Percentiles rank a stretch among this genome's conserved stretches.
Evolutionary conservation across 306 rosid species (phyloP).

Genomic region (Cicer bijugum): DNA sequence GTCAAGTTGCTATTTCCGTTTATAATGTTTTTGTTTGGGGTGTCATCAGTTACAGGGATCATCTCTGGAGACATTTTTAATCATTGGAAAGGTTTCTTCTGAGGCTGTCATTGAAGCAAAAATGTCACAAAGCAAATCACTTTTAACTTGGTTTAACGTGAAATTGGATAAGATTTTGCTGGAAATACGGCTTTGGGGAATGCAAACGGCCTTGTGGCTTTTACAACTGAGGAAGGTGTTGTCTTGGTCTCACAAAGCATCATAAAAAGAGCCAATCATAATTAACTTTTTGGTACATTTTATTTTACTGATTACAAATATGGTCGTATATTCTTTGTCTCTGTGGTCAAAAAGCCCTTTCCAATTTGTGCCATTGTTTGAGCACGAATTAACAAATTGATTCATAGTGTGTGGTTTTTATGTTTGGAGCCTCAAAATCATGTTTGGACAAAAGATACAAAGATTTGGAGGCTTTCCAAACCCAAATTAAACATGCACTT

Average conservation of each 20-base stretch:
- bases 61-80: conserved; percentile 76
- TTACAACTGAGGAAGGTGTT: conserved; percentile 62
- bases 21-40: conserved; percentile 19
- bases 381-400: conserved; percentile 41
- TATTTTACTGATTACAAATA: conserved; percentile 34
- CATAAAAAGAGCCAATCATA: conserved; percentile 21
- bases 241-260: conserved; percentile 52
- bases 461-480: conserved; percentile 24
- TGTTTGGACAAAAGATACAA: conserved; percentile 13
- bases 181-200: conserved; percentile 73
- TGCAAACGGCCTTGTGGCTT: conserved; percentile 81
- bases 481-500: conserved; percentile 25
- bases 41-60: conserved; percentile 81
- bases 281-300: conserved; percentile 34
- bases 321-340: conserved; percentile 57
- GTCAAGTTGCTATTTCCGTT: conserved; percentile 10
- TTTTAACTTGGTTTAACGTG: conserved; percentile 58
- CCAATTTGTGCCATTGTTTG: conserved; percentile 37
- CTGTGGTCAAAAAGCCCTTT: conserved; percentile 47
- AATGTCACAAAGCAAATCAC: conserved; percentile 61
- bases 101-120: conserved; percentile 84
- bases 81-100: conserved; percentile 87
- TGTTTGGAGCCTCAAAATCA: conserved; percentile 35
- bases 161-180: conserved; percentile 63
- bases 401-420: conserved; percentile 27